These are phyloP conservation scores for Pisolithus tinctorius DNA, from an alignment of 768 basidiomycete genomes.

Conservation along the genomic window DNA sequence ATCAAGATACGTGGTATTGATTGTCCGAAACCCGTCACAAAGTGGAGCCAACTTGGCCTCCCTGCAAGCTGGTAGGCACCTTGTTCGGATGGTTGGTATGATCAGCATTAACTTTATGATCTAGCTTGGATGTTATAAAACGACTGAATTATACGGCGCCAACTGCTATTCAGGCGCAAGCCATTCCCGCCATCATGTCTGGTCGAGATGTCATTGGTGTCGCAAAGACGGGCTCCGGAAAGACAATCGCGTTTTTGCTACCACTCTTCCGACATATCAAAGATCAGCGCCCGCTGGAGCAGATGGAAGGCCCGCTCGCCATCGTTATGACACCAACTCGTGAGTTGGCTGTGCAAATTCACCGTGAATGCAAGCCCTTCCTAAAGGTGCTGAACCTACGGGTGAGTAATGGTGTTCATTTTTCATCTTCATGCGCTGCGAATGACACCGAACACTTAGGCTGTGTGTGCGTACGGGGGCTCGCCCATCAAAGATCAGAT, in stretches of 20 bases:
- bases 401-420: constrained; percentile 40
- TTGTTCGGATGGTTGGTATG: constrained; percentile 5
- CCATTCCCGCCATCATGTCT: constrained; percentile 98
- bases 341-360: constrained; percentile 95
- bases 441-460: constrained; percentile 40
- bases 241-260: constrained; percentile 92
- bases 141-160: constrained; percentile 81
- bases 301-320: constrained; percentile 94
- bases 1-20: constrained; percentile 99
- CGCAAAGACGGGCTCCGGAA: constrained; percentile 97
- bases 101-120: neutral
- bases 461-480: constrained; percentile 97
- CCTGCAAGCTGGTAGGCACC: constrained; percentile 79
- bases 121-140: constrained; percentile 92
- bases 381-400: constrained; percentile 82
- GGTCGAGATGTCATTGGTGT: constrained; percentile 98
- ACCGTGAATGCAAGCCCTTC: constrained; percentile 94
- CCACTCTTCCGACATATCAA: constrained; percentile 98
- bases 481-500: constrained; percentile 98
- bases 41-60: constrained; percentile 97
- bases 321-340: constrained; percentile 98
- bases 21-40: constrained; percentile 90
- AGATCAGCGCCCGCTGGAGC: constrained; percentile 90
- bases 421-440: neutral
- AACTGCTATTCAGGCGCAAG: constrained; percentile 96